Evolutionary conservation across 768 basidiomycete genomes (phyloP).

Genomic region (Panaeolus cyanescens): DNA sequence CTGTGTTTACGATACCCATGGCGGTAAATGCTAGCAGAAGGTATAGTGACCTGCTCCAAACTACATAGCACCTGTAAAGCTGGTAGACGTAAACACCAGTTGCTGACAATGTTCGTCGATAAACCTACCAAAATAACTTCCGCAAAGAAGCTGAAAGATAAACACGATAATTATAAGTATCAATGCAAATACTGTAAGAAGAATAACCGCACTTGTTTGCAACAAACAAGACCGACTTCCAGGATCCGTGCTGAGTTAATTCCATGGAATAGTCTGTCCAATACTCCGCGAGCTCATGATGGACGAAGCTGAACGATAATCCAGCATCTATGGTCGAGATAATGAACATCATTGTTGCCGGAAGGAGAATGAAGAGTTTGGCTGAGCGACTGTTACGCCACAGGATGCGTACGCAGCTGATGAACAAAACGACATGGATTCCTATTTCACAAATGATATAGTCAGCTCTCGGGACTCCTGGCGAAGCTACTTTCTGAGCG

Average conservation of each 20-base stretch:
- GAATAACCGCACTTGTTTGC: not conserved
- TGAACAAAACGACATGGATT: slow-evolving; percentile 30
- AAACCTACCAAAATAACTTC: not conserved
- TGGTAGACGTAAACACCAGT: not conserved
- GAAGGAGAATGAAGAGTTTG: slow-evolving; percentile 9
- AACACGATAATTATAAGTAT: not conserved
- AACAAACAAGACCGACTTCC: not conserved
- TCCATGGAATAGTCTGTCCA: not conserved
- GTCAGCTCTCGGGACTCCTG: not conserved
- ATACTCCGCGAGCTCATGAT: not conserved
- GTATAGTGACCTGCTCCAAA: not conserved
- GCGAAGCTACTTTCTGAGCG: not conserved
- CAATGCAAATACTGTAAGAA: not conserved
- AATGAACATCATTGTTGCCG: slow-evolving; percentile 10
- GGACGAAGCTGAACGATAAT: slow-evolving; percentile 1
- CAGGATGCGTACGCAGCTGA: slow-evolving; percentile 22
- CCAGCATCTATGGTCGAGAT: slow-evolving; percentile 9
- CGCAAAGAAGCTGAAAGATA: not conserved
- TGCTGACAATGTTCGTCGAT: not conserved
- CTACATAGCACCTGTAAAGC: slow-evolving; percentile 3
- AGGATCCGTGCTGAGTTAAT: not conserved
- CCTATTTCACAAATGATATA: slow-evolving; percentile 15
- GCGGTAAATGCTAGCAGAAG: not conserved
- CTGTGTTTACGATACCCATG: not conserved
- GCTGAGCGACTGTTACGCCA: not conserved